These are phyloP conservation scores for Ormosia semicastrata DNA, from an alignment of 306 rosid species.

Conservation along the genomic window DNA sequence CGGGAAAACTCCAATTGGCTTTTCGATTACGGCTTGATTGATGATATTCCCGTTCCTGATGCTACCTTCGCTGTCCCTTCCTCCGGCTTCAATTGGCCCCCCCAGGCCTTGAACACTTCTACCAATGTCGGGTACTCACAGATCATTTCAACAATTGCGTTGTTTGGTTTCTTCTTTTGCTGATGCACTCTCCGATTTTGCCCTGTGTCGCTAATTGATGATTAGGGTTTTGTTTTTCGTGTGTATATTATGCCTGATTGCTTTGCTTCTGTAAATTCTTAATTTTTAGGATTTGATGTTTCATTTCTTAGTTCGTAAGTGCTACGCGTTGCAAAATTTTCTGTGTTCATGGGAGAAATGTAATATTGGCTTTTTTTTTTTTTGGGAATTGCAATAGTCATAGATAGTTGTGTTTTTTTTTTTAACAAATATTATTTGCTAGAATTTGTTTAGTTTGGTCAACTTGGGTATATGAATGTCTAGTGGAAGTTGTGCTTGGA, in stretches of 20 bases:
- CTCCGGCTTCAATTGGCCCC: conserved; percentile 69
- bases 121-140: conserved; percentile 56
- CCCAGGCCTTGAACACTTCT: conserved; percentile 45
- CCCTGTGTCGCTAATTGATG: background rate
- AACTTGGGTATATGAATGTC: conserved; percentile 3
- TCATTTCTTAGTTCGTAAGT: conserved; percentile 9
- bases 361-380: background rate
- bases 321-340: background rate
- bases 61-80: conserved; percentile 50
- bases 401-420: background rate
- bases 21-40: conserved; percentile 70
- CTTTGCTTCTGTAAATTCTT: background rate
- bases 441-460: background rate
- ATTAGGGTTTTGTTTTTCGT: conserved; percentile 27
- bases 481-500: background rate
- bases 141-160: conserved; percentile 14
- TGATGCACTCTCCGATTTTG: background rate
- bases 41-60: conserved; percentile 67
- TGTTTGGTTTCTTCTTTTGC: background rate
- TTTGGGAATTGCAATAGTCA: background rate
- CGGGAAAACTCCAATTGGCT: conserved; percentile 92
- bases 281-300: background rate
- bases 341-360: background rate
- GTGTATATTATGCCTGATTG: background rate
- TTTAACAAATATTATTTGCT: background rate